Evolutionary conservation across 2,329 filamentous ascomycete genomes (phyloP).

Genomic region (Macroventuria anomochaeta): DNA sequence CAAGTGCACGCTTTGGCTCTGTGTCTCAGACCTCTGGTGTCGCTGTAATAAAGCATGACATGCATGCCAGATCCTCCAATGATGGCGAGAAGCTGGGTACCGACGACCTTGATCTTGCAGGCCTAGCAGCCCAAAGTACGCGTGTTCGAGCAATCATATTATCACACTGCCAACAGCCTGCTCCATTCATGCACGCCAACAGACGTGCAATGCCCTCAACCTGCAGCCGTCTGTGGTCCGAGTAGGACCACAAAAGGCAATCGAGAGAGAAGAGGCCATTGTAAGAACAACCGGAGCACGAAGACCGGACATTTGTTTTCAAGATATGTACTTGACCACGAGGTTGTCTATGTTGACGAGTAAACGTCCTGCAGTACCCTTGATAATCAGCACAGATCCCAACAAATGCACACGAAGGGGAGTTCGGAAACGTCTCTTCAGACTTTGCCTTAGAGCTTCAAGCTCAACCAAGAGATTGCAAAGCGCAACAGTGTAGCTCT

Average conservation of each 20-base stretch:
- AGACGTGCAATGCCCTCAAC: no score
- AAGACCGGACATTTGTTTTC: no score
- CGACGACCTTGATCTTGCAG: background rate
- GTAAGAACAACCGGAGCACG: no score
- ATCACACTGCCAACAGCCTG: background rate
- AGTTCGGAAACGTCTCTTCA: conserved; percentile 23
- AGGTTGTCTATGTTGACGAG: no score
- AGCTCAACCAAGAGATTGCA: conserved; percentile 44
- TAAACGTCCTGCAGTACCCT: no score
- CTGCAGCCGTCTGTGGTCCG: no score
- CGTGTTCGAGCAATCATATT: background rate
- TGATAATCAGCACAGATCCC: background rate
- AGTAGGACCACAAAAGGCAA: no score
- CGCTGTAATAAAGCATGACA: background rate
- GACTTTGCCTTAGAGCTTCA: conserved; percentile 49
- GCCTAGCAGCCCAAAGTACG: background rate
- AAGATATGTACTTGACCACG: no score
- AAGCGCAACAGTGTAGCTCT: conserved; percentile 40
- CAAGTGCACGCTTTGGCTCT: conserved; percentile 1
- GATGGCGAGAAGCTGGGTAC: background rate
- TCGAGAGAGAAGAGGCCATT: no score
- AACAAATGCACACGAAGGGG: background rate
- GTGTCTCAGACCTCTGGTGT: conserved; percentile 1
- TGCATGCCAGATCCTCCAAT: background rate
- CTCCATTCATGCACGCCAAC: no score